These are phyloP conservation scores for Ambrosia hybrid DNA, from an alignment of 140 eudicot genomes.

Conservation along the genomic window DNA sequence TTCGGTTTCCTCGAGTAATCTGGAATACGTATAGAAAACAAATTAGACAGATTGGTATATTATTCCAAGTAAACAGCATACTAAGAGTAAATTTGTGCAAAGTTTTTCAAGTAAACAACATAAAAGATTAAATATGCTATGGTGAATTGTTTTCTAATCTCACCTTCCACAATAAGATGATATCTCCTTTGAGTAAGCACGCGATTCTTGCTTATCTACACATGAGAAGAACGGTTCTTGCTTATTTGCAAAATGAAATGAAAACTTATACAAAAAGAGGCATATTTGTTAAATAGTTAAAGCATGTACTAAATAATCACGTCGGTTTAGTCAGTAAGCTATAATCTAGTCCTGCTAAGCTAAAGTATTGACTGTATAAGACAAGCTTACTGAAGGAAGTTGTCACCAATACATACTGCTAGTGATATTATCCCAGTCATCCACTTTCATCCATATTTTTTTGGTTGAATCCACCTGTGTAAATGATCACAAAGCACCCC, in stretches of 20 bases:
- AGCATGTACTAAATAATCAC: slow-evolving; percentile 1
- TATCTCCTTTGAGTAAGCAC: slow-evolving; percentile 89
- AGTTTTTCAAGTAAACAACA: neutral
- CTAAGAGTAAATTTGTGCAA: neutral
- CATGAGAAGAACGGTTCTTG: slow-evolving; percentile 20
- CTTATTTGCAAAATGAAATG: neutral
- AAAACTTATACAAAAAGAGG: neutral
- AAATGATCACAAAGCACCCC: slow-evolving; percentile 15
- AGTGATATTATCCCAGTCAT: slow-evolving; percentile 68
- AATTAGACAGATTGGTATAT: neutral
- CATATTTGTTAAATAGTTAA: neutral
- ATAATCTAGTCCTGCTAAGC: slow-evolving; percentile 19
- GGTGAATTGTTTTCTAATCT: slow-evolving; percentile 25
- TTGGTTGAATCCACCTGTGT: slow-evolving; percentile 63
- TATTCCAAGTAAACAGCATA: slow-evolving; percentile 11
- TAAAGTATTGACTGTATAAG: slow-evolving; percentile 2
- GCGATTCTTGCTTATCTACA: slow-evolving; percentile 90
- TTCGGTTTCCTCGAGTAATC: slow-evolving; percentile 98
- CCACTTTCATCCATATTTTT: slow-evolving; percentile 76
- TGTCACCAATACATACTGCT: slow-evolving; percentile 54
- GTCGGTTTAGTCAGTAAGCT: slow-evolving; percentile 16
- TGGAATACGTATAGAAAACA: slow-evolving; percentile 21
- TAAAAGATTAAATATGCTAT: neutral
- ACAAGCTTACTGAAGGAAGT: slow-evolving; percentile 43
- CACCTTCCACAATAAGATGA: slow-evolving; percentile 97